Conservation (phyloP, 352 stramenopile species). For the Elongisporangium undulatum region DNA sequence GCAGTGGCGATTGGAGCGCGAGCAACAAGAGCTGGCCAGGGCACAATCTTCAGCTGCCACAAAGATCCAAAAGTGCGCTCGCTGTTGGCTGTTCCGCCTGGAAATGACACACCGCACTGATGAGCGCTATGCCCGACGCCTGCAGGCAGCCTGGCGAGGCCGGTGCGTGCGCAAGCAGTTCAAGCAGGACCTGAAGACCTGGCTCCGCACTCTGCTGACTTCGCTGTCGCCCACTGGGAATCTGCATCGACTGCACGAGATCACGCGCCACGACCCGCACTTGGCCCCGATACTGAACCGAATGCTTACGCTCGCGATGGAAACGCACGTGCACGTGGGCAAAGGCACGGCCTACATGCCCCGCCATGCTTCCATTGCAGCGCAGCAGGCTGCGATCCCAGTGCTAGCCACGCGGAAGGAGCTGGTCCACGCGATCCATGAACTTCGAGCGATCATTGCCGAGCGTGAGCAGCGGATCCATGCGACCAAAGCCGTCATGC, state of each 20-base stretch:
- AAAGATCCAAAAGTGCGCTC: constrained; percentile 26
- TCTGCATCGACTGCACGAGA: constrained; percentile 52
- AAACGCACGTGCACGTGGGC: constrained; percentile 43
- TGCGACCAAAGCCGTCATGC: constrained; percentile 22
- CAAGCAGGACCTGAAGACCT: constrained; percentile 33
- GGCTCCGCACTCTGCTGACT: constrained; percentile 35
- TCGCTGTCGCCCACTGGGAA: constrained; percentile 51
- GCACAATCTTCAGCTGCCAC: constrained; percentile 30
- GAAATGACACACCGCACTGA: constrained; percentile 13
- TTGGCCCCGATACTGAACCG: constrained; percentile 36
- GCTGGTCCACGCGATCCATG: constrained; percentile 45
- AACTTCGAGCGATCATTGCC: constrained; percentile 23
- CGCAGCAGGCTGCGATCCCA: constrained; percentile 18
- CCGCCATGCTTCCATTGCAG: constrained; percentile 28
- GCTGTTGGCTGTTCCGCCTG: constrained; percentile 18
- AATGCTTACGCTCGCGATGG: constrained; percentile 51
- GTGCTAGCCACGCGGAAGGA: constrained; percentile 37
- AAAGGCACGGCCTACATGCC: constrained; percentile 13
- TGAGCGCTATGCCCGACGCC: constrained; percentile 14
- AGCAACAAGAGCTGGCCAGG: constrained; percentile 25
- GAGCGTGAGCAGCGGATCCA: constrained; percentile 24
- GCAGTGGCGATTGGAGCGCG: constrained; percentile 21
- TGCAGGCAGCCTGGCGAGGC: constrained; percentile 54
- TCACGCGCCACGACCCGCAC: constrained; percentile 21
- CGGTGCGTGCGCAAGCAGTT: constrained; percentile 24